phyloP scores from a whole-genome alignment of 148 eudicot genomes.

The Oxyria digyna region DNA sequence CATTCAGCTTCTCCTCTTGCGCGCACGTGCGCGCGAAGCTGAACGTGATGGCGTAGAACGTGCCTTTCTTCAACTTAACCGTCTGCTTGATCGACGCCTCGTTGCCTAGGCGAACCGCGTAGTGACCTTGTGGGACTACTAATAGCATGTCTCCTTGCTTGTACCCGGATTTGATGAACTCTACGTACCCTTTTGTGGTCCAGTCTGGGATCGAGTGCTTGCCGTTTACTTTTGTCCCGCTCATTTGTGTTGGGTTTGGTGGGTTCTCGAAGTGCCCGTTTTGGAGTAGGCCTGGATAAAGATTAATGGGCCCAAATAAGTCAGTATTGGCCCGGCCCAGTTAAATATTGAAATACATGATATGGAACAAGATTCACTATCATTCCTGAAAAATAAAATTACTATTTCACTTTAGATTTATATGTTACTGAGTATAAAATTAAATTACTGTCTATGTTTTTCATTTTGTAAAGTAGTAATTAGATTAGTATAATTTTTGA shows the following conservation, averaged over 20 bases:
- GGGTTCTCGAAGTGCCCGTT: slow-evolving; percentile 38
- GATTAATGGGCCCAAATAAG: no score
- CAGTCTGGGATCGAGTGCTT: slow-evolving; percentile 29
- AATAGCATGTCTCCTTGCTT: slow-evolving; percentile 46
- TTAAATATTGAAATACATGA: no score
- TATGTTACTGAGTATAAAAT: no score
- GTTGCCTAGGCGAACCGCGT: slow-evolving; percentile 34
- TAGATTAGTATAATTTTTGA: no score
- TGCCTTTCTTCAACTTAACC: slow-evolving; percentile 17
- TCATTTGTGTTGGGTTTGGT: slow-evolving; percentile 26
- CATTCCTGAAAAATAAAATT: no score
- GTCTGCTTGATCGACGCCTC: slow-evolving; percentile 31
- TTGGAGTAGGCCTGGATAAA: slow-evolving; percentile 24
- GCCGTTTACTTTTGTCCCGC: slow-evolving; percentile 24
- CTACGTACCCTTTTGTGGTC: slow-evolving; percentile 27
- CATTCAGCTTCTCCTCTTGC: slow-evolving; percentile 24
- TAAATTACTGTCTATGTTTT: no score
- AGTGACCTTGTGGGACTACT: slow-evolving; percentile 33
- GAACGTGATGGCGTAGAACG: slow-evolving; percentile 31
- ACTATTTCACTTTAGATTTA: no score
- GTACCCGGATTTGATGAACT: slow-evolving; percentile 38
- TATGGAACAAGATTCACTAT: no score
- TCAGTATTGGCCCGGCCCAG: background rate
- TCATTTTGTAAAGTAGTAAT: no score
- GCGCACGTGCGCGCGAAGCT: slow-evolving; percentile 39